A percentile compares a stretch with the other conserved stretches of the same genome.
Evolutionary conservation across 768 basidiomycete species (phyloP).

Genomic region (Macrolepiota dolichaula): DNA sequence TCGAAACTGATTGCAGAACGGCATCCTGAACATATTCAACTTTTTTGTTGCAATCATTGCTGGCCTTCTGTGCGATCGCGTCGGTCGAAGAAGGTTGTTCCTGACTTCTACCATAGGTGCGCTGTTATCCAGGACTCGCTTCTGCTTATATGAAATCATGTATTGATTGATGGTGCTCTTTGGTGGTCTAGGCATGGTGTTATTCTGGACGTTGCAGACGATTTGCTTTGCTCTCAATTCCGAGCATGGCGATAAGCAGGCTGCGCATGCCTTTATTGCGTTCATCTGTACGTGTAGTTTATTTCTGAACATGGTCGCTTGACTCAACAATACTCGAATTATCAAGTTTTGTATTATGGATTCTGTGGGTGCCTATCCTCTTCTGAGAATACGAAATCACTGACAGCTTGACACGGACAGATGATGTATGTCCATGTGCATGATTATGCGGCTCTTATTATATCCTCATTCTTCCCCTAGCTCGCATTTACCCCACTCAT

Average conservation of each 20-base stretch:
- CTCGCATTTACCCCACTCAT: constrained; percentile 32
- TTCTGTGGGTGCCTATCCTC: constrained; percentile 23
- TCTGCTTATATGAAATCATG: background rate
- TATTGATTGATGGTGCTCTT: constrained; percentile 5
- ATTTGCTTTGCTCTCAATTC: constrained; percentile 40
- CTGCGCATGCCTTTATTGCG: constrained; percentile 58
- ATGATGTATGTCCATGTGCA: constrained; percentile 20
- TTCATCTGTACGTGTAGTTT: constrained; percentile 25
- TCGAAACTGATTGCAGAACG: constrained; percentile 36
- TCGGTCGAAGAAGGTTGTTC: constrained; percentile 49
- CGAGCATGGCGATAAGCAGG: constrained; percentile 32
- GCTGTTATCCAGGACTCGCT: background rate
- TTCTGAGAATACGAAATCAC: background rate
- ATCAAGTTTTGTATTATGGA: constrained; percentile 28
- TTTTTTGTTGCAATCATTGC: constrained; percentile 49
- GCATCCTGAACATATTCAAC: constrained; percentile 52
- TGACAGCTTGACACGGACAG: constrained; percentile 11
- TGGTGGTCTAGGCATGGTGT: constrained; percentile 37
- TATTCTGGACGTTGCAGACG: constrained; percentile 58
- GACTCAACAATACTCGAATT: background rate
- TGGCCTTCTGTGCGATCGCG: constrained; percentile 44
- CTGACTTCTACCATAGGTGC: constrained; percentile 40
- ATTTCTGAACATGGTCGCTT: background rate
- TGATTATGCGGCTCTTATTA: background rate
- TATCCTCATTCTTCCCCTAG: constrained; percentile 13